Base-by-base conservation (phyloP, 1,284 basidiomycete species). In the Mycosarcoma mackinlayi region DNA sequence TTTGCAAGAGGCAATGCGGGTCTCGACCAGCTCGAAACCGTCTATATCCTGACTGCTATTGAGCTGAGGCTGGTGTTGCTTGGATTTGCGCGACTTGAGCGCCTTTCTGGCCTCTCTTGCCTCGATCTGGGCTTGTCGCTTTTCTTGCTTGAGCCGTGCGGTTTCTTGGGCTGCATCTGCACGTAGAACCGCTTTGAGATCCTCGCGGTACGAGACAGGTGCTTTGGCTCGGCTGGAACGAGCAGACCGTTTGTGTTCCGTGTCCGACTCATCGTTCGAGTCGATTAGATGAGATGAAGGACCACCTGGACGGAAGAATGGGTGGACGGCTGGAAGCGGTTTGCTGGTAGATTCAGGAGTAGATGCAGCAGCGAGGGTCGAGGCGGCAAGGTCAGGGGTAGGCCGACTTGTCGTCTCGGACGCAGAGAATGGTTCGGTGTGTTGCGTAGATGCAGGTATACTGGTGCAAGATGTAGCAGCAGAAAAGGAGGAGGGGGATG, bases 151-250 rank as follows among this genome's bases (percentile, higher is more conserved):
- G 19, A 44, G 18, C 6, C 55, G 45, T 9, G 60, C 55, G 6
- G 60, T 35, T 34, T 72, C 69, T 28, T 60, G 39, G 5, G 51
- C 56, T 1, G 47, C 45, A 25, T 72, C 69, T 27, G 64, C 64
- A 21, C 60, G 64, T 2, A 72, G 57, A 3, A 72, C 69, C 4
- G 63, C 69, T n/a, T 72, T 72, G 28, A 72, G 64, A 38, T 72
- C 69, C 25, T 72, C 64, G 19, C 52, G 47, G 44, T 72, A 72
- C 8, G 64, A 67, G 2, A 51, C 47, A n/a, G 56, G 64, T 0
- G 58, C 56, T 44, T 67, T 72, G 14, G 37, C 18, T 0, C 69
- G 46, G 11, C 40, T 58, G 7, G 59, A 53, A 6, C 69, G 63
- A 8, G 45, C 7, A 9, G 50, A 54, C 3, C 67, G 52, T 19